These are phyloP conservation scores for Striga hermonthica DNA, from an alignment of 305 asterid genomes.

Conservation along the genomic window DNA sequence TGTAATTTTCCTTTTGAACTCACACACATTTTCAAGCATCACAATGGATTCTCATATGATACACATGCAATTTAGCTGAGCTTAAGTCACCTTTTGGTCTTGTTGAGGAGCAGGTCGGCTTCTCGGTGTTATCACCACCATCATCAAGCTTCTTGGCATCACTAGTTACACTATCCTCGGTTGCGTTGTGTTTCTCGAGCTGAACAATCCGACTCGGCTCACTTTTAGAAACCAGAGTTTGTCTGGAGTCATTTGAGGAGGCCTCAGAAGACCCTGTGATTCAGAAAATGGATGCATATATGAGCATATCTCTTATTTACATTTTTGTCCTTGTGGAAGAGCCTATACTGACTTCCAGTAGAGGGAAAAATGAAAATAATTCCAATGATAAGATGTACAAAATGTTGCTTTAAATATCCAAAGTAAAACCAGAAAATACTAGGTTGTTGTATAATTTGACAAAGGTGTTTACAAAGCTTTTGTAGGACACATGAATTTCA, in stretches of 20 bases:
- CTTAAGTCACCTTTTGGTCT: slow-evolving; percentile 66
- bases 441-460: slow-evolving; percentile 5
- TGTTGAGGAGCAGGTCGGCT: slow-evolving; percentile 40
- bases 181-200: slow-evolving; percentile 38
- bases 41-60: neutral
- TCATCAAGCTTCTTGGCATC: slow-evolving; percentile 40
- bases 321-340: slow-evolving; percentile 13
- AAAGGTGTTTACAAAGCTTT: slow-evolving; percentile 11
- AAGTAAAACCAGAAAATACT: slow-evolving; percentile 18
- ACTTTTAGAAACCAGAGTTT: slow-evolving; percentile 39
- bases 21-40: neutral
- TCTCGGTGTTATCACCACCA: slow-evolving; percentile 44
- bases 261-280: slow-evolving; percentile 40
- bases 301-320: slow-evolving; percentile 6
- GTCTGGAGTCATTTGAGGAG: slow-evolving; percentile 37
- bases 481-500: slow-evolving; percentile 13
- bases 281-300: slow-evolving; percentile 21
- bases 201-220: slow-evolving; percentile 34
- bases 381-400: slow-evolving; percentile 5
- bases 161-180: slow-evolving; percentile 31
- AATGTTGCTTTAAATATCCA: slow-evolving; percentile 7
- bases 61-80: slow-evolving; percentile 7
- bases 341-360: slow-evolving; percentile 9
- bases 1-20: neutral
- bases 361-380: neutral